Conservation (phyloP, 179 eudicot species). For the Silene coronaria region DNA sequence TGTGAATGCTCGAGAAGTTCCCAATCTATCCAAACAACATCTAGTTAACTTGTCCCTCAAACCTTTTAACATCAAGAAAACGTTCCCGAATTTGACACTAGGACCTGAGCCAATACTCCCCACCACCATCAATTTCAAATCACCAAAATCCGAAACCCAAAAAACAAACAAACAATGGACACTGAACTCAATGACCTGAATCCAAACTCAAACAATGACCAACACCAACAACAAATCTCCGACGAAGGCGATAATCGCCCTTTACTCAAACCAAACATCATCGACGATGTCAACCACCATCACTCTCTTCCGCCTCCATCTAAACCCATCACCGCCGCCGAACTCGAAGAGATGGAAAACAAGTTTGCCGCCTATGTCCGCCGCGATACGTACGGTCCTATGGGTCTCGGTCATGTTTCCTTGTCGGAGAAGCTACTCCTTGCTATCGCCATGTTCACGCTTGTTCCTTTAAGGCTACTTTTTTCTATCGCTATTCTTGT, state of each 20-base stretch:
- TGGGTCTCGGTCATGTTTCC: slow-evolving; percentile 71
- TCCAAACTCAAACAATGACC: not conserved
- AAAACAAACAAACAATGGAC: slow-evolving; percentile 27
- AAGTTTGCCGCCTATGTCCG: slow-evolving; percentile 79
- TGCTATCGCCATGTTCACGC: slow-evolving; percentile 37
- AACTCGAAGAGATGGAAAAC: slow-evolving; percentile 59
- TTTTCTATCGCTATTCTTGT: slow-evolving; percentile 40
- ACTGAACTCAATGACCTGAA: slow-evolving; percentile 54
- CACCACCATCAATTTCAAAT: not conserved
- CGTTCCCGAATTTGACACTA: too few species aligned
- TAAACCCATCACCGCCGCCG: slow-evolving; percentile 24
- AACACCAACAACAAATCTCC: slow-evolving; percentile 8
- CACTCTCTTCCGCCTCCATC: slow-evolving; percentile 8
- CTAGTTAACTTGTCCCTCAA: too few species aligned
- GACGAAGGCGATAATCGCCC: slow-evolving; percentile 46
- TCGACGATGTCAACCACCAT: not conserved
- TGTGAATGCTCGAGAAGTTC: too few species aligned
- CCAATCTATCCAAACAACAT: too few species aligned
- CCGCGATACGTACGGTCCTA: slow-evolving; percentile 64
- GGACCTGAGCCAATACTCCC: not conserved
- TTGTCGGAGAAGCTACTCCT: slow-evolving; percentile 49
- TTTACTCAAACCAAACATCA: slow-evolving; percentile 50
- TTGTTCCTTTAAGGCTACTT: slow-evolving; percentile 55
- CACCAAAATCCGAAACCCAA: not conserved
- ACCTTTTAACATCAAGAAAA: too few species aligned